Base-by-base conservation (phyloP, 139 green algal species). In the Auxenochlorella pyrenoidosa region DNA sequence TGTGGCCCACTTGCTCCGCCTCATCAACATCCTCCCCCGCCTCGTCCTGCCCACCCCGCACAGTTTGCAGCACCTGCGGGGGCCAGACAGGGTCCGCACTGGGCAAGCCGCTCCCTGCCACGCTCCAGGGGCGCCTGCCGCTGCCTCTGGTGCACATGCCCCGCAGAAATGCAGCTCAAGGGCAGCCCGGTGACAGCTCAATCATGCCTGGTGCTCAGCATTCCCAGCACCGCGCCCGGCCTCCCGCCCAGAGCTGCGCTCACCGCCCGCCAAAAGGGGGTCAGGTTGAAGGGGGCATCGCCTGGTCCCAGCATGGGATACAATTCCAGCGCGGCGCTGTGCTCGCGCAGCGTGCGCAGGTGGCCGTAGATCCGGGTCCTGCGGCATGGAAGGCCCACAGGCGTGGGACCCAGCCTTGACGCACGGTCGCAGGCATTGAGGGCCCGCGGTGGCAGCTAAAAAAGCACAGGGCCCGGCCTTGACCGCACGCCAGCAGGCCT, bases 281-380 rank as follows among this genome's bases (percentile, higher is more conserved):
- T 3, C 44, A 87, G 72, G 51, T 75, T 32, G 40, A 87, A 87
- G 6, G 51, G 13, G 1, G 30, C 3, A 16, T 63, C 60, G 1
- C 16, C 16, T 15, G 80, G 80, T 0, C 43, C 54, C 59, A 87
- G n/a, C 83, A 87, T 87, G 71, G 83, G 83, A 51, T 82, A 87
- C 26, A 87, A 72, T 72, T 87, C 68, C 72, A 87, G 28, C 15
- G 54, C 71, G 0, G 30, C 71, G 12, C 41, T 32, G 6, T 24
- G 4, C 28, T 87, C 51, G 18, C 47, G 54, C 71, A 87, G 47
- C 13, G 19, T 47, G 30, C 41, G 21, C 21, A 87, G 18, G 30
- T 66, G 38, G 30, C 30, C 26, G 44, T 65, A 15, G 18, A 76
- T 28, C n/a, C 13, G 16, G 38, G 3, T 60, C 84, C 84, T 88